Conservation (phyloP, 1,139 yeast species). For the Diutina pseudorugosa region DNA sequence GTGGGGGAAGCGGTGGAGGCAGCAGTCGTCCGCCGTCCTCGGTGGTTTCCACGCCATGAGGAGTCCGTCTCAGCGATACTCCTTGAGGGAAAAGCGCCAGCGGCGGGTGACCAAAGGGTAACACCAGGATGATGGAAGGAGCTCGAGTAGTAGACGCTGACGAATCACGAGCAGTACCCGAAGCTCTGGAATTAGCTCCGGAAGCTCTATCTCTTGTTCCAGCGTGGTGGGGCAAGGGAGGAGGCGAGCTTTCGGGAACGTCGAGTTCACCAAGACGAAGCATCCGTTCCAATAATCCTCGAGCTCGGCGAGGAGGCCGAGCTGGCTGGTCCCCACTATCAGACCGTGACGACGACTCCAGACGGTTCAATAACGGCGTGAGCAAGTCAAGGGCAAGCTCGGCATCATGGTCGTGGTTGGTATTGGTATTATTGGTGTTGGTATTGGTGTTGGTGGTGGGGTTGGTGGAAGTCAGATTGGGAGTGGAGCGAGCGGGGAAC, state of each 20-base stretch:
- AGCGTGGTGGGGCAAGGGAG: background rate
- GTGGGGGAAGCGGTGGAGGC: background rate
- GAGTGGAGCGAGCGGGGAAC: background rate
- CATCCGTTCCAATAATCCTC: background rate
- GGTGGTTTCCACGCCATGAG: background rate
- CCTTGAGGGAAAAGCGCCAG: background rate
- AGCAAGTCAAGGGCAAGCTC: background rate
- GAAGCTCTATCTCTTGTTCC: no score
- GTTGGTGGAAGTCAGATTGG: background rate
- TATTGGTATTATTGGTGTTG: no score
- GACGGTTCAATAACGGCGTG: background rate
- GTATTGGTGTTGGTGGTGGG: background rate
- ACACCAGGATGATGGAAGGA: background rate
- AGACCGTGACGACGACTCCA: background rate
- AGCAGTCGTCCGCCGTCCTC: background rate
- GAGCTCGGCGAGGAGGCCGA: background rate
- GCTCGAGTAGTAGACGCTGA: background rate
- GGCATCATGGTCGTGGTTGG: background rate
- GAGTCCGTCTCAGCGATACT: constrained; percentile 2
- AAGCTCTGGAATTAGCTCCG: no score
- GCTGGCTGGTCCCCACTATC: background rate
- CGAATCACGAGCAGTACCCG: no score
- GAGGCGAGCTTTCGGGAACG: background rate
- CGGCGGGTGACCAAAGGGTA: background rate
- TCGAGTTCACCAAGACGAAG: background rate